Evolutionary conservation across 75 land plant genomes (phyloP).

Genomic region (Cunninghamia lanceolata): DNA sequence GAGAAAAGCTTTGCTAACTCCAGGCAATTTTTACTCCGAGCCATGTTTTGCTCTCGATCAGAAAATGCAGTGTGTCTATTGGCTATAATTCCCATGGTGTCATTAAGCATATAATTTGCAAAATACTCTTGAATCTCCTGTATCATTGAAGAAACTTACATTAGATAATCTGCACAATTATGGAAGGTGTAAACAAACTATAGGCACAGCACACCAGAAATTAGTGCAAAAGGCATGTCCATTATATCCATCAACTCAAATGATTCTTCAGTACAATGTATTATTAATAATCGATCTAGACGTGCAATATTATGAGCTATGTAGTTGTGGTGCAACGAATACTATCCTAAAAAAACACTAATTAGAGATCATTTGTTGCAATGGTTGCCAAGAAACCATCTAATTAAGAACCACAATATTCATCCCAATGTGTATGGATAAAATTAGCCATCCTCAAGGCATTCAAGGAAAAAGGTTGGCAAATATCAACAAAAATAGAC

Average conservation of each 20-base stretch:
- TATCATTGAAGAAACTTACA: constrained; percentile 3
- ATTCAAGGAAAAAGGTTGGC: too few species aligned
- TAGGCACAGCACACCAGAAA: neutral
- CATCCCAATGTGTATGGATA: too few species aligned
- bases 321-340: too few species aligned
- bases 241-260: neutral
- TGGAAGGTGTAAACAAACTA: neutral
- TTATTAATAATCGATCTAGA: constrained; percentile 2
- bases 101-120: constrained; percentile 71
- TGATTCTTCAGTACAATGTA: constrained; percentile 15
- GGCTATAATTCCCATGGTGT: constrained; percentile 78
- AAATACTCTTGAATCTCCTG: constrained; percentile 88
- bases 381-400: neutral
- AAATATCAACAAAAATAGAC: too few species aligned
- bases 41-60: constrained; percentile 46
- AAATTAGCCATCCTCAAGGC: too few species aligned
- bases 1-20: constrained; percentile 74
- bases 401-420: too few species aligned
- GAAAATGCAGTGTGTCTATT: constrained; percentile 83
- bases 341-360: too few species aligned
- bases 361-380: too few species aligned
- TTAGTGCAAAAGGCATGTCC: neutral
- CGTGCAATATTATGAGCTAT: too few species aligned
- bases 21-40: constrained; percentile 54
- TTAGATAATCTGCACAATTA: neutral